phyloP scores from a whole-genome alignment of 345 rosid species.

The Litchi chinensis region DNA sequence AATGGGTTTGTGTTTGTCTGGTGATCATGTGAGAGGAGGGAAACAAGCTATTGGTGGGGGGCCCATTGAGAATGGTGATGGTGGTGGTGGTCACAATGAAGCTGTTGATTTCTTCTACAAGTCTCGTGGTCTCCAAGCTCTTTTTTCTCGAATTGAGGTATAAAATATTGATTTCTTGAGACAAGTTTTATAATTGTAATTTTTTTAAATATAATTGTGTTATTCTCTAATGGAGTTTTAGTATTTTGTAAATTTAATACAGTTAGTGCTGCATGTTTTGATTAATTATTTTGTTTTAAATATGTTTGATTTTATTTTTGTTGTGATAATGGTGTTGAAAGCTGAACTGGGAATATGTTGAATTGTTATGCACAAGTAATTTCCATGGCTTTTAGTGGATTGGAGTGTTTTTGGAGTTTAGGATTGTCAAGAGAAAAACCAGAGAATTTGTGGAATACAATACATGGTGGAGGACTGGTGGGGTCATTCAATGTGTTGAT shows the following conservation, averaged over 20 bases:
- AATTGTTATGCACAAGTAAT: background rate
- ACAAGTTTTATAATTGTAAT: background rate
- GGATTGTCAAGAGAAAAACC: background rate
- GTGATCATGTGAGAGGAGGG: constrained; percentile 66
- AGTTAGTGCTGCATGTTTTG: too few species aligned
- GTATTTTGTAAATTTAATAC: too few species aligned
- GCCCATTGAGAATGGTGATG: constrained; percentile 17
- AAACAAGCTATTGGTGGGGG: constrained; percentile 73
- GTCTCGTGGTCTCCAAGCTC: constrained; percentile 52
- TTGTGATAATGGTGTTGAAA: background rate
- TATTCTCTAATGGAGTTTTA: too few species aligned
- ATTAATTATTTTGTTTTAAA: too few species aligned
- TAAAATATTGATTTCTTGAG: background rate
- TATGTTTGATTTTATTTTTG: background rate
- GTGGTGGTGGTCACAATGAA: constrained; percentile 46
- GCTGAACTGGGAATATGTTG: background rate
- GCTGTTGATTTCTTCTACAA: constrained; percentile 76
- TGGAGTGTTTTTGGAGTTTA: background rate
- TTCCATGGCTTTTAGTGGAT: background rate
- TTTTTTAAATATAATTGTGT: background rate
- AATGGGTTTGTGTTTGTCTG: constrained; percentile 69
- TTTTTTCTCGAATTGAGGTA: constrained; percentile 77
- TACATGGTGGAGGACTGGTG: background rate
- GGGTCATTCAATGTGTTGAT: background rate
- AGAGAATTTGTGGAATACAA: background rate